Percentiles rank a stretch among this genome's conserved stretches.
These are phyloP conservation scores for Penicillium sp. DNA, from an alignment of 2,329 filamentous ascomycete species.

Conservation along the genomic window DNA sequence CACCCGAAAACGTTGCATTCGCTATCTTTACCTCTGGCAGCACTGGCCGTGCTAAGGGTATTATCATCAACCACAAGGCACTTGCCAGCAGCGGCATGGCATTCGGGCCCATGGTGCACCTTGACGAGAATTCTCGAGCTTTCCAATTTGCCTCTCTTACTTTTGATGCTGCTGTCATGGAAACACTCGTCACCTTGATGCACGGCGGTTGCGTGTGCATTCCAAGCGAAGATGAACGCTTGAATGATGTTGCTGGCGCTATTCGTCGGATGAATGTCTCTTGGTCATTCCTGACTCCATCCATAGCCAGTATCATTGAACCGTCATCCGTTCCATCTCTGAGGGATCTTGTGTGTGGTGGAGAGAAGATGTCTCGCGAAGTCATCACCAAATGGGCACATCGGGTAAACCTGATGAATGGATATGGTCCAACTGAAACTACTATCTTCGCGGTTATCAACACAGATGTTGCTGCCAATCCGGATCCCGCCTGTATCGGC, in stretches of 20 bases:
- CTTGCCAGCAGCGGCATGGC: too few species aligned
- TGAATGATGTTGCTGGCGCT: slow-evolving; percentile 41
- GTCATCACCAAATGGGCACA: slow-evolving; percentile 62
- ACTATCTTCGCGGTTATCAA: slow-evolving; percentile 29
- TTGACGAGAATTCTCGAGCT: too few species aligned
- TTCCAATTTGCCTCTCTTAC: slow-evolving; percentile 42
- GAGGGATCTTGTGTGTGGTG: slow-evolving; percentile 38
- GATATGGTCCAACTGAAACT: slow-evolving; percentile 34
- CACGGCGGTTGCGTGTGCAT: slow-evolving; percentile 44
- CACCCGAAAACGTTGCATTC: slow-evolving; percentile 27
- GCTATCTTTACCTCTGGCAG: slow-evolving; percentile 33
- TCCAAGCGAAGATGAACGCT: slow-evolving; percentile 40
- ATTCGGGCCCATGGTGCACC: too few species aligned
- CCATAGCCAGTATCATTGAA: slow-evolving; percentile 35
- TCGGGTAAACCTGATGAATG: slow-evolving; percentile 32
- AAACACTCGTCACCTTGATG: slow-evolving; percentile 32
- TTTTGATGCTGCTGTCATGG: slow-evolving; percentile 40
- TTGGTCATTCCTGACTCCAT: slow-evolving; percentile 40
- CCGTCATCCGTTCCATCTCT: slow-evolving; percentile 35
- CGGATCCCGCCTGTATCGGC: slow-evolving; percentile 22
- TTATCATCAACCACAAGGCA: slow-evolving; percentile 26
- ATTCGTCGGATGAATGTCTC: slow-evolving; percentile 46
- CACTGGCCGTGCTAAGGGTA: slow-evolving; percentile 33
- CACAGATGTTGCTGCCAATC: too few species aligned
- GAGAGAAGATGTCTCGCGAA: slow-evolving; percentile 59